These are phyloP conservation scores for Psilocybe azurescens DNA, from an alignment of 768 basidiomycete genomes.

Conservation along the genomic window DNA sequence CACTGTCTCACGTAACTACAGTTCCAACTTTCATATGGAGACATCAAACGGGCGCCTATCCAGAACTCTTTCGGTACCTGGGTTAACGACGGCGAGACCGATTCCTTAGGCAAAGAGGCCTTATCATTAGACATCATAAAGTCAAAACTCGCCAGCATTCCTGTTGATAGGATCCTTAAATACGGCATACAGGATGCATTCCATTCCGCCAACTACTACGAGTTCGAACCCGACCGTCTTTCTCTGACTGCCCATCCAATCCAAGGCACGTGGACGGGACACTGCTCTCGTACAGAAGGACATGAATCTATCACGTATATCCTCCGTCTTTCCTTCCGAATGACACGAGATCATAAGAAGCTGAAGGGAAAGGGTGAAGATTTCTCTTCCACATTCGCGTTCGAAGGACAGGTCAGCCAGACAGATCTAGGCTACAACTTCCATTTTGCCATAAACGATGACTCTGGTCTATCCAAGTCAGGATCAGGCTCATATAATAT, in stretches of 20 bases:
- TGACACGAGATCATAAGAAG: constrained; percentile 25
- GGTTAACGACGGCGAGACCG: constrained; percentile 26
- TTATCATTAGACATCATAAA: constrained; percentile 24
- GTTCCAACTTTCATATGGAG: constrained; percentile 40
- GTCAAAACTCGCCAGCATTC: constrained; percentile 18
- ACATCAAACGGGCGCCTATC: constrained; percentile 34
- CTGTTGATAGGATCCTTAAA: constrained; percentile 32
- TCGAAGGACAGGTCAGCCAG: constrained; percentile 28
- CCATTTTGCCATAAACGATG: constrained; percentile 30
- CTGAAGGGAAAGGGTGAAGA: constrained; percentile 40
- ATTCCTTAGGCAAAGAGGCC: constrained; percentile 11
- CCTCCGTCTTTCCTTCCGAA: constrained; percentile 33
- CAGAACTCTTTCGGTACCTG: constrained; percentile 37
- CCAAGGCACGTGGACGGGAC: constrained; percentile 41
- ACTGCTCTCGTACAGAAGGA: constrained; percentile 29
- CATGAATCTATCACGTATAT: constrained; percentile 30
- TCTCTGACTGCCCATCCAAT: constrained; percentile 22
- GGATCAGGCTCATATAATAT: constrained; percentile 30
- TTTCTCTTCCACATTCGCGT: constrained; percentile 35
- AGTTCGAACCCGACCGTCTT: constrained; percentile 32
- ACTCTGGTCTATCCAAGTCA: constrained; percentile 29
- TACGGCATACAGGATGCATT: constrained; percentile 39
- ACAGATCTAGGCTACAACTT: constrained; percentile 28
- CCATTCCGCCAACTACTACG: constrained; percentile 35
- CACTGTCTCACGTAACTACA: too few relatives aligned